Percentiles rank a stretch among this genome's conserved stretches.
phyloP scores from a whole-genome alignment of 495 filamentous ascomycete species.

The Chaetomidium leptoderma region DNA sequence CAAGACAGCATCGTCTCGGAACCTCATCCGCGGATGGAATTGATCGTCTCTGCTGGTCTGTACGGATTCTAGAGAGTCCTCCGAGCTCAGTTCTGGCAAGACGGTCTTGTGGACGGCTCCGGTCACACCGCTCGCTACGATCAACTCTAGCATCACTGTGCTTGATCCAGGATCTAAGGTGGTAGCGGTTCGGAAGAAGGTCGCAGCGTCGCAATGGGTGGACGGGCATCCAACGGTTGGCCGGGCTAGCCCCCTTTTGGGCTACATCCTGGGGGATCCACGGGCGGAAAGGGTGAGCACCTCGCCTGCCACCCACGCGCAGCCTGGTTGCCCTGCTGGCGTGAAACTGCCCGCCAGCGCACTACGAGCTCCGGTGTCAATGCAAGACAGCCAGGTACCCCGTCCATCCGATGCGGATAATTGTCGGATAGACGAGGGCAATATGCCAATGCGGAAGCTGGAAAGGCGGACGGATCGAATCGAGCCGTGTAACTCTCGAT shows the following conservation, averaged over 20 bases:
- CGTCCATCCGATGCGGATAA: slow-evolving; percentile 20
- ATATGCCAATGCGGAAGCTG: slow-evolving; percentile 28
- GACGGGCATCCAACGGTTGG: slow-evolving; percentile 8
- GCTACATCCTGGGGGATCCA: slow-evolving; percentile 10
- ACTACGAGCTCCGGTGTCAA: neutral
- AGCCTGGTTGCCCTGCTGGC: neutral
- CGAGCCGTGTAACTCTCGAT: slow-evolving; percentile 27
- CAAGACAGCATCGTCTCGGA: neutral
- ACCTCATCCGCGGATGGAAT: neutral
- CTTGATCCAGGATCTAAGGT: slow-evolving; percentile 25
- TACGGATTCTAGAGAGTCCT: neutral
- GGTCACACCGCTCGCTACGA: neutral
- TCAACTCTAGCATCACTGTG: slow-evolving; percentile 1
- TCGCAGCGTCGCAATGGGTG: slow-evolving; percentile 7
- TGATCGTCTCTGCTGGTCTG: neutral
- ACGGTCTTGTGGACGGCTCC: neutral
- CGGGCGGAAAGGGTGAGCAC: neutral
- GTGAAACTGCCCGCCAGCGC: neutral
- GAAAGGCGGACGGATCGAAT: slow-evolving; percentile 29
- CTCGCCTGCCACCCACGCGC: neutral
- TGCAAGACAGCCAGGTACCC: slow-evolving; percentile 17
- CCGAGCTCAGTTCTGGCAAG: too few relatives aligned
- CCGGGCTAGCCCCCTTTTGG: neutral
- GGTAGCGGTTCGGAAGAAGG: slow-evolving; percentile 20
- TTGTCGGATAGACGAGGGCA: slow-evolving; percentile 25